Percentiles rank a stretch among this genome's conserved stretches.
Evolutionary conservation across 1,139 yeast genomes (phyloP).

Genomic region (Nakaseomyces nivariensis): DNA sequence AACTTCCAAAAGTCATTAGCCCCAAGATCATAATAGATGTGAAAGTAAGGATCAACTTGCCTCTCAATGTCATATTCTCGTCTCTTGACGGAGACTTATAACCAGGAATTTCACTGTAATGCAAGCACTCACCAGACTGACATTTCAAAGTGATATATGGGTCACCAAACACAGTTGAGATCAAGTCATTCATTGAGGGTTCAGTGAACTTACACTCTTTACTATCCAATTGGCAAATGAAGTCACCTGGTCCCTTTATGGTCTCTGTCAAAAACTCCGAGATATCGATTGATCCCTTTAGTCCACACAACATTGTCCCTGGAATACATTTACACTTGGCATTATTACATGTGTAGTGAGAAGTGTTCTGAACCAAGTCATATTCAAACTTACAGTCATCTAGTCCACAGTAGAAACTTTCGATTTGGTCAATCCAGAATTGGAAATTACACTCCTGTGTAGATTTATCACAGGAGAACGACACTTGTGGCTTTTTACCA

Average conservation of each 20-base stretch:
- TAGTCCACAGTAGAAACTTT: conserved; percentile 83
- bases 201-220: conserved; percentile 73
- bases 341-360: conserved; percentile 68
- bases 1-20: conserved; percentile 31
- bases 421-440: conserved; percentile 87
- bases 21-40: conserved; percentile 31
- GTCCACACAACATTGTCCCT: conserved; percentile 88
- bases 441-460: conserved; percentile 71
- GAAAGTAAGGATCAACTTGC: conserved; percentile 35
- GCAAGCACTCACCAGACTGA: conserved; percentile 81
- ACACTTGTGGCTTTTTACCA: conserved; percentile 83
- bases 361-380: conserved; percentile 52
- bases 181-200: conserved; percentile 92
- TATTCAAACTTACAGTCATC: conserved; percentile 58
- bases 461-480: conserved; percentile 74
- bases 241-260: conserved; percentile 87
- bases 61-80: conserved; percentile 39
- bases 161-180: conserved; percentile 86
- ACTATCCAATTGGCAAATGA: conserved; percentile 40
- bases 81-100: conserved; percentile 56
- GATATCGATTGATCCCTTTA: conserved; percentile 86
- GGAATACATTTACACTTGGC: conserved; percentile 84
- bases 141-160: conserved; percentile 75
- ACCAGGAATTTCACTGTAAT: conserved; percentile 88
- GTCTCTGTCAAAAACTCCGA: conserved; percentile 87